These are phyloP conservation scores for Yamadazyma olivae DNA, from an alignment of 805 yeast genomes.

Conservation along the genomic window DNA sequence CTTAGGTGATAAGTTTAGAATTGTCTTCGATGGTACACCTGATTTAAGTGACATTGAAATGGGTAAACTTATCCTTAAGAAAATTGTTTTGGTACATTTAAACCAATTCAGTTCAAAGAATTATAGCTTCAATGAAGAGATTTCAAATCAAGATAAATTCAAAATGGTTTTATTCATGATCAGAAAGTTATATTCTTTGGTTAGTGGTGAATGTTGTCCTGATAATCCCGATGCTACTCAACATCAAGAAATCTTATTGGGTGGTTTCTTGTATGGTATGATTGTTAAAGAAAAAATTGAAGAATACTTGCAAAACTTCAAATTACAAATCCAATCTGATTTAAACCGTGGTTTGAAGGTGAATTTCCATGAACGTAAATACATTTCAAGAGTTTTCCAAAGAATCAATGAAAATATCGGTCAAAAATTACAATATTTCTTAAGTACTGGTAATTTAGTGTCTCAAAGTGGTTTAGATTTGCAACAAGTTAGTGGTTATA, in stretches of 20 bases:
- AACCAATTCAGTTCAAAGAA: constrained; percentile 17
- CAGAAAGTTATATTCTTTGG: constrained; percentile 89
- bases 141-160: constrained; percentile 72
- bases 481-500: constrained; percentile 97
- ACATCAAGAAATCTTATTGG: constrained; percentile 93
- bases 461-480: constrained; percentile 96
- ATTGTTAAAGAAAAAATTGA: constrained; percentile 94
- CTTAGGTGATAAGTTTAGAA: constrained; percentile 93
- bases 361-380: constrained; percentile 79
- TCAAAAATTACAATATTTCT: constrained; percentile 86
- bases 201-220: constrained; percentile 94
- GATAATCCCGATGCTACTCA: constrained; percentile 99
- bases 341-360: constrained; percentile 76
- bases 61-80: constrained; percentile 76
- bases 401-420: constrained; percentile 93
- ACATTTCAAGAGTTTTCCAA: constrained; percentile 72
- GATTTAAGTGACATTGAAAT: constrained; percentile 88
- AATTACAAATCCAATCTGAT: constrained; percentile 73
- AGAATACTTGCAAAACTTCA: constrained; percentile 76
- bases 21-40: constrained; percentile 85
- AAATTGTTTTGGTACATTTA: constrained; percentile 89
- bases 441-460: constrained; percentile 95
- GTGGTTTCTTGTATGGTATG: constrained; percentile 97
- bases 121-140: background rate
- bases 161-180: constrained; percentile 89